Base-by-base conservation (phyloP, 108 stramenopile species). In the Fragilaria radians region DNA sequence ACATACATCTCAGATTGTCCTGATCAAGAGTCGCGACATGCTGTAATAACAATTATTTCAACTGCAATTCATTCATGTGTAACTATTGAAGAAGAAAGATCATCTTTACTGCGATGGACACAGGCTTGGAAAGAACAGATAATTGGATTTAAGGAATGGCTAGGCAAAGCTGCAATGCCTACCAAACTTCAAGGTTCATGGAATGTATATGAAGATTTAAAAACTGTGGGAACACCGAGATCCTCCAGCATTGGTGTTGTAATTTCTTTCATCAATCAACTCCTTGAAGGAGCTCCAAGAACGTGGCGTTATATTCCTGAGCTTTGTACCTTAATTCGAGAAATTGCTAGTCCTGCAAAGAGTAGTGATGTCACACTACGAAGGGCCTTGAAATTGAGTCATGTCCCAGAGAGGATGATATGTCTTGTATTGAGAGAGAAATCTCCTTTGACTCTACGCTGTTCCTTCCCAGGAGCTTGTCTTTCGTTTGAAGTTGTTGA, bases 1-100 rank as follows among this genome's bases (percentile, higher is more conserved):
- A 89, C 81, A 2, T 93, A 79, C 56, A 67, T 81, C 21, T 46
- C 80, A 14, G 91, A 93, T 28, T 93, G 88, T 46, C 82, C 88
- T 0, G 86, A 89, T 32, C 71, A 76, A 33, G 52, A 33, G 3
- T 68, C 84, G 29, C 78, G 91, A 1, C 48, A 59, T 28, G 74
- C 81, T n/a, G 84, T 81, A n/a, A 66, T 79, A 34, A 63, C 72
- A 33, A 73, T 93, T 33, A 82, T 89, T 59, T 50, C 66, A 36
- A 62, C 63, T 28, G 86, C 86, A 7, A 61, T 88, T 2, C 23
- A 49, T 25, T 76, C 74, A 19, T 79, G 72, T 27, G 34, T 75
- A n/a, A 58, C 21, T 25, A 46, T 73, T 17, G 66, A 71, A 18
- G 65, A 70, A 23, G 87, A 92, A 59, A 73, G 76, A 59, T 11